Conservation (phyloP, 169 alveolate genomes). For the Plasmodium fragile region DNA sequence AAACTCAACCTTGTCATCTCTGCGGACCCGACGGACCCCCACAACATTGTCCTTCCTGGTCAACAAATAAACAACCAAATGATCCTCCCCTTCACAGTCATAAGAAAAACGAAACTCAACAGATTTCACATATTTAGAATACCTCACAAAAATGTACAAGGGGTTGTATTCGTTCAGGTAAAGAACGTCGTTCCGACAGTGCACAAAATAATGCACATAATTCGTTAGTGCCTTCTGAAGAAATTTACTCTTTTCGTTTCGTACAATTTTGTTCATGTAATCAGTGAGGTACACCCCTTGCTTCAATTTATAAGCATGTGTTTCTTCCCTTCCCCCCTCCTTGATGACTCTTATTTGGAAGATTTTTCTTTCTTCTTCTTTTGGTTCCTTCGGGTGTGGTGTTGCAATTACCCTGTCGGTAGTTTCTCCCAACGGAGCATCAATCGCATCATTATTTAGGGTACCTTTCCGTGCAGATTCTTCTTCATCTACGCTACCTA, state of each 20-base stretch:
- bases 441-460: neutral
- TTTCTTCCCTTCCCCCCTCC: neutral
- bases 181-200: conserved; percentile 16
- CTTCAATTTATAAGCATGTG: conserved; percentile 28
- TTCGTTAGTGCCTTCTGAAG: neutral
- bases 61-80: conserved; percentile 22
- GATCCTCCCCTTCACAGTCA: conserved; percentile 3
- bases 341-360: conserved; percentile 5
- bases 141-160: conserved; percentile 32
- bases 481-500: neutral
- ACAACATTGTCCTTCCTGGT: conserved; percentile 12
- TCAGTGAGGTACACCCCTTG: conserved; percentile 34
- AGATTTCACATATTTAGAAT: conserved; percentile 21
- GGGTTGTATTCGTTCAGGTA: conserved; percentile 47
- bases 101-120: conserved; percentile 42
- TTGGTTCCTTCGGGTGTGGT: neutral
- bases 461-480: neutral
- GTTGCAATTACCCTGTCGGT: neutral
- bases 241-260: conserved; percentile 17
- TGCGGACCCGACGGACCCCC: neutral
- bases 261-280: conserved; percentile 26
- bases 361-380: conserved; percentile 8
- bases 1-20: neutral
- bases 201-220: conserved; percentile 42
- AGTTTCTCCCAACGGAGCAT: neutral